Percentiles rank a stretch among this genome's conserved stretches.
Conservation (phyloP, 2,329 filamentous ascomycete genomes). For the Emergomyces africanus region DNA sequence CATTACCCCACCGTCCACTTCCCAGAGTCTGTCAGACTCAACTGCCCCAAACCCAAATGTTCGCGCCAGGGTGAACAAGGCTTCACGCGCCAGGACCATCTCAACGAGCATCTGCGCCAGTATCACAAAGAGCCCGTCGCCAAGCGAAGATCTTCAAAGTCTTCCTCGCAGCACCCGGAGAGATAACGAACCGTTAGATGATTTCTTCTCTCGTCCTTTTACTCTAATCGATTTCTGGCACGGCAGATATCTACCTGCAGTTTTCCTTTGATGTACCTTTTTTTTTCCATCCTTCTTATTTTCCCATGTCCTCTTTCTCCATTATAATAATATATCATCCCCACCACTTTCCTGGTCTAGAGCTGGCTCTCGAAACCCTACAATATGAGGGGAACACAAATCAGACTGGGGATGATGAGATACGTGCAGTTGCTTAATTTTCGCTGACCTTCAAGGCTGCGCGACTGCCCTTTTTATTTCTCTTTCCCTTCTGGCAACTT, state of each 20-base stretch:
- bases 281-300: neutral
- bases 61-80: conserved; percentile 35
- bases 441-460: neutral
- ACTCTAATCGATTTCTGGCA: neutral
- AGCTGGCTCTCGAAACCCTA: neutral
- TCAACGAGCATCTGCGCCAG: conserved; percentile 44
- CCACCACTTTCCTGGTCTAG: neutral
- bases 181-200: neutral
- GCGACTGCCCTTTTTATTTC: neutral
- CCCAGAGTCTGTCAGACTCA: conserved; percentile 23
- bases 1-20: conserved; percentile 37
- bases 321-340: neutral
- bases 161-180: neutral
- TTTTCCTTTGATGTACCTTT: neutral
- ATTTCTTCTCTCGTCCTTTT: neutral
- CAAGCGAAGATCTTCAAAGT: conserved; percentile 24
- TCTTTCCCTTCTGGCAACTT: neutral
- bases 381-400: neutral
- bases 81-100: conserved; percentile 45
- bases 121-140: conserved; percentile 40
- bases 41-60: conserved; percentile 34
- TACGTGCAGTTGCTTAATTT: neutral
- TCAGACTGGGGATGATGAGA: neutral
- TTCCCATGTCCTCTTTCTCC: neutral
- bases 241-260: neutral